Conservation (phyloP, 1,284 basidiomycete species). For the Ceratobasidium sp. region DNA sequence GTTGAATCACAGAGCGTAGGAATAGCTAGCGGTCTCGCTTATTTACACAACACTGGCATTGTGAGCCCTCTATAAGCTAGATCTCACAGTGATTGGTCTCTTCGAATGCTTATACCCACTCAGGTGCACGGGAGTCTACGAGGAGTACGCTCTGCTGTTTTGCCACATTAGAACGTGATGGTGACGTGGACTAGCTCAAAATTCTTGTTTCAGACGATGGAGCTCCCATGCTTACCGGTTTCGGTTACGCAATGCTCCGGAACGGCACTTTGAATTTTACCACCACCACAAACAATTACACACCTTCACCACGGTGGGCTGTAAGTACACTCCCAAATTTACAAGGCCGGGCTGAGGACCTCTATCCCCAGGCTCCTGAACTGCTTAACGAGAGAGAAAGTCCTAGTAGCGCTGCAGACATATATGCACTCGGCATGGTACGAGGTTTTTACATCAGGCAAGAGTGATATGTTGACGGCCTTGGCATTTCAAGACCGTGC, state of each 20-base stretch:
- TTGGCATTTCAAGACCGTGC: background rate
- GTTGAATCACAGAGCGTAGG: background rate
- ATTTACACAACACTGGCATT: slow-evolving; percentile 5
- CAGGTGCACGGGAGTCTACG: slow-evolving; percentile 5
- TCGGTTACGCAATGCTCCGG: background rate
- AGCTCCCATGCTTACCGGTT: background rate
- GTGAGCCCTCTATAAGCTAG: background rate
- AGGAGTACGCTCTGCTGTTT: background rate
- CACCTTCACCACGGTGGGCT: background rate
- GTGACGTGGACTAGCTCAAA: background rate
- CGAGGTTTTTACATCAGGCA: background rate
- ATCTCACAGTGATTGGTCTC: background rate
- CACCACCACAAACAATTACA: background rate
- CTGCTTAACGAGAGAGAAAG: background rate
- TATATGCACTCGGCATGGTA: slow-evolving; percentile 24
- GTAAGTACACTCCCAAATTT: too few species aligned
- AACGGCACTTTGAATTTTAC: background rate
- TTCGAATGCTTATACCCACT: background rate
- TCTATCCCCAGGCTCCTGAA: background rate
- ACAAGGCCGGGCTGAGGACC: background rate
- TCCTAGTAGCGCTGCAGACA: background rate
- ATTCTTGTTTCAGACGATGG: background rate
- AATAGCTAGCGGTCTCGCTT: background rate
- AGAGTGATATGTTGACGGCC: background rate
- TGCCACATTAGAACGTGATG: background rate